Conservation (phyloP, 2,329 filamentous ascomycete genomes). For the Fusarium sp. region DNA sequence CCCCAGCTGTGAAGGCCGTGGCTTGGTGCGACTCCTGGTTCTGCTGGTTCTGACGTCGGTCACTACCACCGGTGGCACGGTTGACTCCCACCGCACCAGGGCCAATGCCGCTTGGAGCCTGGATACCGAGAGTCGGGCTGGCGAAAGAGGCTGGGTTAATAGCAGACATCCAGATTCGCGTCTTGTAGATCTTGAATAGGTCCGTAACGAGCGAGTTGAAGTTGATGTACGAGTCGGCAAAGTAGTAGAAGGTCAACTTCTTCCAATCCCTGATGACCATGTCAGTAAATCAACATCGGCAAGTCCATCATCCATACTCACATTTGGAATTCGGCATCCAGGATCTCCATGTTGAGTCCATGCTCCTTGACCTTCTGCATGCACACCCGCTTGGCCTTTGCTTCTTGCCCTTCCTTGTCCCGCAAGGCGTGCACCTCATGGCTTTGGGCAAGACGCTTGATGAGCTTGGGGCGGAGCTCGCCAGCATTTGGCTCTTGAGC, state of each 20-base stretch:
- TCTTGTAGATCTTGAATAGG: slow-evolving; percentile 99
- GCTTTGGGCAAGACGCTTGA: slow-evolving; percentile 89
- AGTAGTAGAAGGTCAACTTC: slow-evolving; percentile 99
- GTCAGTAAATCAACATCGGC: slow-evolving; percentile 11
- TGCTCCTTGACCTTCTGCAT: slow-evolving; percentile 97
- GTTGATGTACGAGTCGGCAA: slow-evolving; percentile 97
- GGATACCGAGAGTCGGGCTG: slow-evolving; percentile 74
- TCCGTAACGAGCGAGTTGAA: slow-evolving; percentile 98
- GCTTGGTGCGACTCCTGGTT: slow-evolving; percentile 46
- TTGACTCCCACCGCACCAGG: slow-evolving; percentile 69
- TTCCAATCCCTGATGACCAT: slow-evolving; percentile 82
- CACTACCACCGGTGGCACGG: slow-evolving; percentile 53
- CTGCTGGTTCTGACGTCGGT: slow-evolving; percentile 61
- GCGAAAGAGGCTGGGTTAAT: slow-evolving; percentile 98
- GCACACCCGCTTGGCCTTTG: slow-evolving; percentile 94
- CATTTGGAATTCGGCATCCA: slow-evolving; percentile 99
- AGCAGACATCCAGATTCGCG: slow-evolving; percentile 98
- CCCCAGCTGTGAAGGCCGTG: slow-evolving; percentile 49
- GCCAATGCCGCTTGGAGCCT: slow-evolving; percentile 71
- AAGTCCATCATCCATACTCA: slow-evolving; percentile 58
- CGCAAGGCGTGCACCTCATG: slow-evolving; percentile 89
- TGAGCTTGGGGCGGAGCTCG: slow-evolving; percentile 93
- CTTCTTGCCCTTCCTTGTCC: slow-evolving; percentile 97
- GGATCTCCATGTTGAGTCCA: slow-evolving; percentile 95
- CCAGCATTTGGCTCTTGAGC: slow-evolving; percentile 73